Percentiles rank a stretch among this genome's conserved stretches.
Evolutionary conservation across 331 rosid species (phyloP).

Genomic region (Acacia pycnantha): DNA sequence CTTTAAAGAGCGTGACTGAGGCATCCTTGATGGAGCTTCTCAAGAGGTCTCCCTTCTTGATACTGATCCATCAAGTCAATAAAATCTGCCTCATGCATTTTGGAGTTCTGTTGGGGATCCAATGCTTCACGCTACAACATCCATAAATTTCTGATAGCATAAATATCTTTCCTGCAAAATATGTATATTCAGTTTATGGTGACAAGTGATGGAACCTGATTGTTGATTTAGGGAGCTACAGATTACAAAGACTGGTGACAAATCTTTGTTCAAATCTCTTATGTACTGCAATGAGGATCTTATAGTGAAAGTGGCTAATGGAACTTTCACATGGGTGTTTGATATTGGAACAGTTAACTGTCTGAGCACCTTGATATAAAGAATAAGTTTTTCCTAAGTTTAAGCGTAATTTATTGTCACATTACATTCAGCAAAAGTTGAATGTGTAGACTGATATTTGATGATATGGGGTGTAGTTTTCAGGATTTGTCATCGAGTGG

Average conservation of each 20-base stretch:
- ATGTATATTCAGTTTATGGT: slow-evolving; percentile 34
- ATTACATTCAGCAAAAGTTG: not conserved
- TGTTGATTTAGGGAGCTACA: not conserved
- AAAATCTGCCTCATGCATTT: slow-evolving; percentile 75
- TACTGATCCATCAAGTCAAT: slow-evolving; percentile 83
- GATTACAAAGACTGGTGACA: not conserved
- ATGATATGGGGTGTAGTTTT: not conserved
- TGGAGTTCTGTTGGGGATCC: slow-evolving; percentile 98
- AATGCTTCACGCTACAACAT: slow-evolving; percentile 79
- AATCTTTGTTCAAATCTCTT: too few species aligned
- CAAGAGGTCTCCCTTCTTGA: slow-evolving; percentile 98
- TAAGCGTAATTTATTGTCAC: not conserved
- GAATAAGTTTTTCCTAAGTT: not conserved
- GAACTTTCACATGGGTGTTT: not conserved
- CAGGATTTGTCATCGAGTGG: too few species aligned
- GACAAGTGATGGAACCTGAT: not conserved
- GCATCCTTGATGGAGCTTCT: slow-evolving; percentile 90
- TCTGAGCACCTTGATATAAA: not conserved
- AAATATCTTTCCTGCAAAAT: slow-evolving; percentile 61
- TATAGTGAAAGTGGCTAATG: not conserved
- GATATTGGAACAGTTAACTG: not conserved
- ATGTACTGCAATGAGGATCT: not conserved
- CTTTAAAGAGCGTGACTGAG: slow-evolving; percentile 67
- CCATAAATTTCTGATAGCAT: slow-evolving; percentile 34
- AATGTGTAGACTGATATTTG: not conserved